Conservation (phyloP, 306 rosid genomes). For the Cucurbita maxima region DNA sequence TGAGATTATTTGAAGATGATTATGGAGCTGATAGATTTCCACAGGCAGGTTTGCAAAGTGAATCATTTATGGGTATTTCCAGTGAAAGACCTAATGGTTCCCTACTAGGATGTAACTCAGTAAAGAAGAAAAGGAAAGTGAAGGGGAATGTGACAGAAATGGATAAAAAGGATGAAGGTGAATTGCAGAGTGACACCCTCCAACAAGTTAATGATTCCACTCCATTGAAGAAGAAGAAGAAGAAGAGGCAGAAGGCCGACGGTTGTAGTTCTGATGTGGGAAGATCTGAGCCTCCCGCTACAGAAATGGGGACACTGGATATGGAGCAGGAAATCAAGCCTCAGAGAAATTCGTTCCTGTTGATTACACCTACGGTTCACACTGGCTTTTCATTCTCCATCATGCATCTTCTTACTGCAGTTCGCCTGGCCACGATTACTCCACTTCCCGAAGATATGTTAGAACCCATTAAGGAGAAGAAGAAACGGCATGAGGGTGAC, state of each 20-base stretch:
- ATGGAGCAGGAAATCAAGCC: slow-evolving; percentile 70
- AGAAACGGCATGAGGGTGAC: slow-evolving; percentile 25
- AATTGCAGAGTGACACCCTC: slow-evolving; percentile 22
- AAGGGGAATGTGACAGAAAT: slow-evolving; percentile 28
- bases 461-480: slow-evolving; percentile 37
- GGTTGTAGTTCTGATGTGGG: slow-evolving; percentile 43
- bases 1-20: slow-evolving; percentile 28
- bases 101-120: slow-evolving; percentile 49
- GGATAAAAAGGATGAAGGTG: slow-evolving; percentile 35
- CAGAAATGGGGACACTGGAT: slow-evolving; percentile 38
- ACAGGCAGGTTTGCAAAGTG: slow-evolving; percentile 40
- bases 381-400: slow-evolving; percentile 90
- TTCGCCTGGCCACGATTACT: slow-evolving; percentile 76
- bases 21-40: slow-evolving; percentile 32
- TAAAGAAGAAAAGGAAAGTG: slow-evolving; percentile 52
- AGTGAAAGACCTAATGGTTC: slow-evolving; percentile 52
- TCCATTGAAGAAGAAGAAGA: slow-evolving; percentile 41
- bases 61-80: slow-evolving; percentile 20
- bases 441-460: slow-evolving; percentile 49
- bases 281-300: slow-evolving; percentile 36
- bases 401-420: slow-evolving; percentile 91
- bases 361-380: slow-evolving; percentile 86
- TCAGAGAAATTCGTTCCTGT: slow-evolving; percentile 61
- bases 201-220: slow-evolving; percentile 28
- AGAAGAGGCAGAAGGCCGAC: slow-evolving; percentile 55